Conservation (phyloP, 2,329 filamentous ascomycete genomes). For the Immersiporthe knoxdaviesiana region DNA sequence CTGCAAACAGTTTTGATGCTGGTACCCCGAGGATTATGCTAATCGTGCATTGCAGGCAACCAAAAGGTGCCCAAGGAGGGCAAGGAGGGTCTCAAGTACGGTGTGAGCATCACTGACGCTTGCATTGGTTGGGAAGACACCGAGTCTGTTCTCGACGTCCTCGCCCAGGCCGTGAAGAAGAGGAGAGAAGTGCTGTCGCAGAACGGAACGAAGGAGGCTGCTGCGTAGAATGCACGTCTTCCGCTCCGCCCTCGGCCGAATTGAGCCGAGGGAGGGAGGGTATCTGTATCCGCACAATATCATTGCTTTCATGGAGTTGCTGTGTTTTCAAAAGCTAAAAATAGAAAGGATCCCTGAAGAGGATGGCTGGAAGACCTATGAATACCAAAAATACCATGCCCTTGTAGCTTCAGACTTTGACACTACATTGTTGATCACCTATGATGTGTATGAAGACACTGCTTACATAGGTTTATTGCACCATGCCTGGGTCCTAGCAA, state of each 20-base stretch:
- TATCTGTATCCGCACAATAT: background rate
- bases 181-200: conserved; percentile 56
- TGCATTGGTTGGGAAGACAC: conserved; percentile 97
- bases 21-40: conserved; percentile 28
- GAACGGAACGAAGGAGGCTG: conserved; percentile 34
- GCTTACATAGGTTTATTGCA: background rate
- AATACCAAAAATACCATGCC: background rate
- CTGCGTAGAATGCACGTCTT: conserved; percentile 24
- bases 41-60: conserved; percentile 59
- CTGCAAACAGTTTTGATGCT: background rate
- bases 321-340: background rate
- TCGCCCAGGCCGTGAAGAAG: conserved; percentile 80
- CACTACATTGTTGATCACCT: background rate
- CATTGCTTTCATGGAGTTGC: conserved; percentile 17
- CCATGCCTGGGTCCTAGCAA: background rate
- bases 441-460: background rate
- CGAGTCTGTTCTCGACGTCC: conserved; percentile 71
- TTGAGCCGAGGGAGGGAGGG: background rate
- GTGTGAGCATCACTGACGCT: conserved; percentile 95
- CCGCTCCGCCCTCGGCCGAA: conserved; percentile 23
- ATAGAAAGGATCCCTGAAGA: background rate
- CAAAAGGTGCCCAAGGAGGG: conserved; percentile 93
- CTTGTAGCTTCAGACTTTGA: background rate
- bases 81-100: conserved; percentile 83
- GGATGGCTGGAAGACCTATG: too few relatives aligned